Evolutionary conservation across 2,329 filamentous ascomycete genomes (phyloP), one percentile per base, ranked within the genome.

Genomic region (Coniosporium tulheliwenetii): DNA sequence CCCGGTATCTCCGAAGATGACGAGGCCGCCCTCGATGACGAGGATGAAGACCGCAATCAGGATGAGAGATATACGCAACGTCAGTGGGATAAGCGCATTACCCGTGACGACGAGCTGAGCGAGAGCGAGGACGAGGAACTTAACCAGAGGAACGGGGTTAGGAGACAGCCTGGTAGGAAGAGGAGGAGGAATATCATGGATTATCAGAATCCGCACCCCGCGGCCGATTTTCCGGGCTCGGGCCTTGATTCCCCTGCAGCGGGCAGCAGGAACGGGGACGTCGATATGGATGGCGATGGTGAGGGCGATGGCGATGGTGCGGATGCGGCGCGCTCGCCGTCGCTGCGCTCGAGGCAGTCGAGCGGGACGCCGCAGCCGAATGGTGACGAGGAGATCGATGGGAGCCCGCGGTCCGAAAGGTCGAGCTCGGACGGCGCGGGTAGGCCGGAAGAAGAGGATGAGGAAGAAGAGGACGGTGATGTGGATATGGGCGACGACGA

Each of bases 71-170:
- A 80, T 60, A 93, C 85, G 0, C 75, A 91, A 58, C 79, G 84
- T 31, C 75, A 79, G 47, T 86, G 83, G 69, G 89, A 96, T 47
- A 79, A 86, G 58, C 78, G 74, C 38, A 72, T 85, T 19, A 73
- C 78, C 40, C 76, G 83, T 43, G 76, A 84, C 7, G 83, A 82
- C 50, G 89, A 95, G 55, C 75, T 87, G 36, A 83, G 86, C 44
- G 83, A 91, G 36, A 93, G 84, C 47, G 86, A 93, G 45, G 85
- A 94, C 44, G 89, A 96, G 51, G 85, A 93, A 9, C 75, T 85
- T 60, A 74, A 74, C 35, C 67, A 68, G 35, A 71, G 73, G 32
- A 85, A 91, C 48, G 89, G 86, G 12, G 71, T 86, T 34, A 78
- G 73, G 39, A 59, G 61, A 37, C 73, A 77, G 48, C 65, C 67